These are phyloP conservation scores for Ramaria sp. DNA, from an alignment of 768 basidiomycete species.

Conservation along the genomic window DNA sequence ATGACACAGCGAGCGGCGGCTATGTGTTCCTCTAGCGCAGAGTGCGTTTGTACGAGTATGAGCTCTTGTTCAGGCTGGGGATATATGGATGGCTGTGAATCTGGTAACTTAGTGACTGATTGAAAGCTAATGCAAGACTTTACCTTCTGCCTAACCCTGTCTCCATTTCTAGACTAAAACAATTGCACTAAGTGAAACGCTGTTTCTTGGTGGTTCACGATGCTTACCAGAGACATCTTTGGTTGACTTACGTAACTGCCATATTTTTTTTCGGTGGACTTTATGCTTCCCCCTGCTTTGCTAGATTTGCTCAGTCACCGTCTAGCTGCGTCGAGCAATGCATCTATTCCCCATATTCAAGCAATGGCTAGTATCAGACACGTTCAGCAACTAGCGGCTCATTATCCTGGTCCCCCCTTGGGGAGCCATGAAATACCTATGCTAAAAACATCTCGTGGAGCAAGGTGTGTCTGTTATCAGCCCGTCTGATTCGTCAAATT, in stretches of 20 bases:
- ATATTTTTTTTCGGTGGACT: neutral
- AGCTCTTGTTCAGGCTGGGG: constrained; percentile 48
- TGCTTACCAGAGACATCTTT: neutral
- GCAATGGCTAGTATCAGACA: neutral
- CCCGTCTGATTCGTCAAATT: neutral
- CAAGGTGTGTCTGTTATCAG: neutral
- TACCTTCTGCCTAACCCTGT: neutral
- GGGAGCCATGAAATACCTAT: neutral
- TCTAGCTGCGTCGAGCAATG: neutral
- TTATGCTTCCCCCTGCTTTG: constrained; percentile 1
- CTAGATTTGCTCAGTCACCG: constrained; percentile 1
- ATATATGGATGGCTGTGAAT: constrained; percentile 76
- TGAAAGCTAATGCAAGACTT: neutral
- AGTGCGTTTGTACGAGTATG: constrained; percentile 62
- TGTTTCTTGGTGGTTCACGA: neutral
- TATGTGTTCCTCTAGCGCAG: constrained; percentile 69
- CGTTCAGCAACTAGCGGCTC: neutral
- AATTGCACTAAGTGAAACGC: neutral
- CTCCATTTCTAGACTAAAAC: neutral
- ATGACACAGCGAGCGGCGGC: constrained; percentile 53
- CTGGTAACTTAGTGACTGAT: neutral
- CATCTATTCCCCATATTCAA: neutral
- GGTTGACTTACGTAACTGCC: neutral
- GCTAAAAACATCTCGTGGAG: neutral
- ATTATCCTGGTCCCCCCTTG: neutral